Evolutionary conservation across 1,284 basidiomycete species (phyloP).

Genomic region (Pseudozyma pruni): DNA sequence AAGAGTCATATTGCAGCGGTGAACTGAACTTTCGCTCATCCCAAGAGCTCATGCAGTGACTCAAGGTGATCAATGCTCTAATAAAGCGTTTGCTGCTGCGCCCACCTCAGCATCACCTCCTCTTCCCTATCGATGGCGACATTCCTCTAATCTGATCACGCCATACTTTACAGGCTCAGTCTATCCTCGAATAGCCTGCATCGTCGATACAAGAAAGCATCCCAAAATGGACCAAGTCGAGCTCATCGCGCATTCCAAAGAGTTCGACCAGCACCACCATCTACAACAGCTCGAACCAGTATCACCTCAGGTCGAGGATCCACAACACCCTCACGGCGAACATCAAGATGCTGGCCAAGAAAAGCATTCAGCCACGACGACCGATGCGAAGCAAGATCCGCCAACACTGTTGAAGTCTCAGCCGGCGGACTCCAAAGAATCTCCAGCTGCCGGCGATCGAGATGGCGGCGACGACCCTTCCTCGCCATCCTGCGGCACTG

Average conservation of each 20-base stretch:
- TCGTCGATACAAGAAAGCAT: not conserved
- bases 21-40: not conserved
- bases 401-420: not conserved
- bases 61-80: no score
- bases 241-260: constrained; percentile 12
- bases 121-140: constrained; percentile 10
- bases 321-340: no score
- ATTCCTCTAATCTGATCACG: constrained; percentile 4
- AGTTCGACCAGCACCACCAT: constrained; percentile 12
- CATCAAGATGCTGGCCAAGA: not conserved
- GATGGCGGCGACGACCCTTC: not conserved
- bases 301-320: no score
- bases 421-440: not conserved
- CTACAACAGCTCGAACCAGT: not conserved
- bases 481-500: not conserved
- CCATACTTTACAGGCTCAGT: constrained; percentile 1
- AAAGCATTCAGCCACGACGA: no score
- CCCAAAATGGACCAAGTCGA: constrained; percentile 32
- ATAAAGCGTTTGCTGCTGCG: no score
- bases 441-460: not conserved
- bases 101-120: not conserved
- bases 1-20: not conserved
- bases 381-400: no score
- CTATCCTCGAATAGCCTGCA: not conserved
- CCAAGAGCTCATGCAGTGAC: no score